Conservation (phyloP, 768 basidiomycete genomes). For the Piloderma croceum region DNA sequence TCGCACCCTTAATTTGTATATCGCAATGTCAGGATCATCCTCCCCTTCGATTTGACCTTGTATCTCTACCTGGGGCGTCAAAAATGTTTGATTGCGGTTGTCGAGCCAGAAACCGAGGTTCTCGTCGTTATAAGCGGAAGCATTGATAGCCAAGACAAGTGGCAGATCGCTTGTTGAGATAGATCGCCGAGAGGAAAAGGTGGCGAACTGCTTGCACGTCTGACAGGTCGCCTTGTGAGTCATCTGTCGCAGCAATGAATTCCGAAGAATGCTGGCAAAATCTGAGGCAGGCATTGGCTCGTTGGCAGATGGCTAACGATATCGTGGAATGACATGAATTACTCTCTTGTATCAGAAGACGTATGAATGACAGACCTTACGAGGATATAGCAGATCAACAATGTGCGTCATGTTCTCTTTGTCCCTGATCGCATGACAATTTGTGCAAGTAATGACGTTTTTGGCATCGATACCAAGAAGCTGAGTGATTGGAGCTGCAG, state of each 20-base stretch:
- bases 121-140: slow-evolving; percentile 74
- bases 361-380: slow-evolving; percentile 57
- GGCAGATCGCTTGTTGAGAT: slow-evolving; percentile 66
- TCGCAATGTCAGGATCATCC: slow-evolving; percentile 49
- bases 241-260: slow-evolving; percentile 75
- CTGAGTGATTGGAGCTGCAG: slow-evolving; percentile 77
- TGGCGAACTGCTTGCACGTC: slow-evolving; percentile 72
- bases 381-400: slow-evolving; percentile 82
- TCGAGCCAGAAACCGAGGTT: slow-evolving; percentile 74
- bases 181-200: slow-evolving; percentile 64
- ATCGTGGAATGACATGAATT: slow-evolving; percentile 1
- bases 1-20: slow-evolving; percentile 72
- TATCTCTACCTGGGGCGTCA: slow-evolving; percentile 52
- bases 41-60: slow-evolving; percentile 54
- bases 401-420: slow-evolving; percentile 81
- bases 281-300: slow-evolving; percentile 37
- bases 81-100: slow-evolving; percentile 47
- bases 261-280: slow-evolving; percentile 64
- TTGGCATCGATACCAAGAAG: slow-evolving; percentile 75
- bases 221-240: slow-evolving; percentile 85
- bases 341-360: too few species aligned
- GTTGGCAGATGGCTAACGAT: slow-evolving; percentile 29
- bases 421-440: slow-evolving; percentile 64
- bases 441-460: slow-evolving; percentile 68
- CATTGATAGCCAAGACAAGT: slow-evolving; percentile 81